phyloP scores from a whole-genome alignment of 345 rosid species.

The Boechera retrofracta region DNA sequence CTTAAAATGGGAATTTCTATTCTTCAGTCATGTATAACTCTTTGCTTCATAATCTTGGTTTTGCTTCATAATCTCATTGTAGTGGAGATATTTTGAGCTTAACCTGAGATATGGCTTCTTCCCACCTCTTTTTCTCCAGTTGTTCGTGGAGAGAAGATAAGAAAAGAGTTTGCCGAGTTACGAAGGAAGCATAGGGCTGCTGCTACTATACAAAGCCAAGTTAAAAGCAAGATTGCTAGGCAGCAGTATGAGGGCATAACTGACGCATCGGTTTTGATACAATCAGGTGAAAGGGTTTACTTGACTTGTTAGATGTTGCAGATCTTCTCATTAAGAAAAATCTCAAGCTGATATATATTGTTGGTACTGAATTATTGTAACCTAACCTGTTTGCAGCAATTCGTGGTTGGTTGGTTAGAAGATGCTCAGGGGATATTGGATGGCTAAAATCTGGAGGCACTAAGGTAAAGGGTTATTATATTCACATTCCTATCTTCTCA shows the following conservation, averaged over 20 bases:
- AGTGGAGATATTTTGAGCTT: constrained; percentile 1
- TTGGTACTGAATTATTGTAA: constrained; percentile 1
- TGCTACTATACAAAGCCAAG: constrained; percentile 69
- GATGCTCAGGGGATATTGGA: constrained; percentile 83
- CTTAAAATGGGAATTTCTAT: constrained; percentile 65
- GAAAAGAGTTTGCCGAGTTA: constrained; percentile 71
- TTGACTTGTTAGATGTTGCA: constrained; percentile 14
- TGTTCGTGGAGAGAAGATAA: constrained; percentile 71
- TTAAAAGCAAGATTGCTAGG: constrained; percentile 59
- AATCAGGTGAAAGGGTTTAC: constrained; percentile 63
- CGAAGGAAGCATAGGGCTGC: constrained; percentile 84
- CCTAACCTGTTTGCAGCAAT: constrained; percentile 55
- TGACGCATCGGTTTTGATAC: constrained; percentile 68
- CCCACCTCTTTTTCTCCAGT: constrained; percentile 55
- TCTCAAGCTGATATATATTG: neutral
- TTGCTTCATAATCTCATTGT: constrained; percentile 22
- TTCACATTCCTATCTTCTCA: constrained; percentile 14
- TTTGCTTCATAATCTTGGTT: constrained; percentile 22
- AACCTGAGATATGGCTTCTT: constrained; percentile 29
- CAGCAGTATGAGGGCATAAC: constrained; percentile 52
- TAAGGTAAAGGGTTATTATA: constrained; percentile 53
- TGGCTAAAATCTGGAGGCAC: constrained; percentile 57
- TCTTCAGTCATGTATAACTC: constrained; percentile 81
- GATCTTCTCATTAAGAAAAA: neutral
- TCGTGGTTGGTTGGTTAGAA: constrained; percentile 97